Evolutionary conservation across 352 stramenopile genomes (phyloP).

Genomic region (Phytophthora idaei): DNA sequence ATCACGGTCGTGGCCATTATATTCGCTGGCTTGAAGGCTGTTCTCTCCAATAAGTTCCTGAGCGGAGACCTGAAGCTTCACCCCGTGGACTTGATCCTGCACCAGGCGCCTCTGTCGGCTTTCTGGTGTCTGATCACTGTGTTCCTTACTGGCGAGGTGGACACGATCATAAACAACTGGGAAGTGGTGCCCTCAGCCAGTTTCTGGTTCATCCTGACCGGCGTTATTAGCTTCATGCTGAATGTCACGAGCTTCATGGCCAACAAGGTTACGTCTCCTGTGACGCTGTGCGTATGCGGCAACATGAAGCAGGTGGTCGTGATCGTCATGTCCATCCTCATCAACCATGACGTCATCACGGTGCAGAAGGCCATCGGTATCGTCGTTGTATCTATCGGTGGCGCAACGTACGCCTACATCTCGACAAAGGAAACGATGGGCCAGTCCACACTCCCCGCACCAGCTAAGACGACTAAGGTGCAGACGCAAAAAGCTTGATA

Average conservation of each 20-base stretch:
- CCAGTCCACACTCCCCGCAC: conserved; percentile 45
- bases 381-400: conserved; percentile 68
- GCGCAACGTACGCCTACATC: conserved; percentile 76
- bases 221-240: conserved; percentile 91
- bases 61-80: conserved; percentile 94
- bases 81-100: conserved; percentile 91
- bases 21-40: conserved; percentile 92
- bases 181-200: conserved; percentile 55
- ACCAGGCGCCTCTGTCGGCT: conserved; percentile 93
- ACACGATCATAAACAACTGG: conserved; percentile 68
- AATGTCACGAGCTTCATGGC: conserved; percentile 95
- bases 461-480: conserved; percentile 34
- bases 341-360: conserved; percentile 77
- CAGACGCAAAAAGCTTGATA: conserved; percentile 32
- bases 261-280: conserved; percentile 94
- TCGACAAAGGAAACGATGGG: conserved; percentile 77
- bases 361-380: conserved; percentile 75
- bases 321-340: conserved; percentile 80
- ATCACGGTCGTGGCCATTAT: conserved; percentile 91
- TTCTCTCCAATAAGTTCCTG: conserved; percentile 93
- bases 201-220: conserved; percentile 87
- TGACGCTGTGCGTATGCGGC: conserved; percentile 93
- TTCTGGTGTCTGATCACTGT: conserved; percentile 89
- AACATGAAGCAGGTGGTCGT: conserved; percentile 96
- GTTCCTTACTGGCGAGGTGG: conserved; percentile 80